Percentiles rank a stretch among this genome's conserved stretches.
These are phyloP conservation scores for Tulasnella sp. DNA, from an alignment of 768 basidiomycete species.

Conservation along the genomic window DNA sequence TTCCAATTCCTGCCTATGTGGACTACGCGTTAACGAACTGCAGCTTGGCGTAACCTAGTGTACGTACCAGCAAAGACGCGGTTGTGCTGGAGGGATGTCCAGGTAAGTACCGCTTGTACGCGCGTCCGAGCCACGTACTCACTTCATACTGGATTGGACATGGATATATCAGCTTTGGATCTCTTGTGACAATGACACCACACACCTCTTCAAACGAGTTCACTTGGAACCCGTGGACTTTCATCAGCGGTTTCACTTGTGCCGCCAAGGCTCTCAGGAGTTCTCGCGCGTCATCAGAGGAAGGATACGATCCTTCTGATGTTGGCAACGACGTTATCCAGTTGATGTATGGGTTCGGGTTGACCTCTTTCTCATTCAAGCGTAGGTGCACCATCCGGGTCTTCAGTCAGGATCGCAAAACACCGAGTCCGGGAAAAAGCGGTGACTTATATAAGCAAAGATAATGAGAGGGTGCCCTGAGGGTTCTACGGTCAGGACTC, in stretches of 20 bases:
- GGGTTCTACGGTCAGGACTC: no score
- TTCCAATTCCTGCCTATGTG: constrained; percentile 66
- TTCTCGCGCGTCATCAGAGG: constrained; percentile 51
- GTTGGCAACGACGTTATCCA: constrained; percentile 53
- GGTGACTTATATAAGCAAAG: no score
- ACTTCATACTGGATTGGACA: constrained; percentile 15
- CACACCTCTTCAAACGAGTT: constrained; percentile 73
- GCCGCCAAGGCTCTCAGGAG: constrained; percentile 68
- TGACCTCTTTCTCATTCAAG: constrained; percentile 52
- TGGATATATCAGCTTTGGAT: neutral
- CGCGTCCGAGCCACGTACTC: neutral
- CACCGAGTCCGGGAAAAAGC: no score
- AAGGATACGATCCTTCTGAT: constrained; percentile 26
- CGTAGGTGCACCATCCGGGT: constrained; percentile 56
- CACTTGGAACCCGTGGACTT: constrained; percentile 33
- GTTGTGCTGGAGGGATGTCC: constrained; percentile 11
- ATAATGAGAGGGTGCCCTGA: no score
- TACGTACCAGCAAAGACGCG: constrained; percentile 12
- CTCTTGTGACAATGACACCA: neutral
- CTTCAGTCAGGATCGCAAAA: neutral
- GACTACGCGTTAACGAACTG: neutral
- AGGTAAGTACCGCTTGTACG: neutral
- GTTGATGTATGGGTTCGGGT: constrained; percentile 66
- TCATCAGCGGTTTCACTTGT: constrained; percentile 76
- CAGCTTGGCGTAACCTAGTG: neutral